A percentile compares a stretch with the other conserved stretches of the same genome.
Evolutionary conservation across 2,329 filamentous ascomycete genomes (phyloP).

Genomic region (Colletotrichum australisinense): DNA sequence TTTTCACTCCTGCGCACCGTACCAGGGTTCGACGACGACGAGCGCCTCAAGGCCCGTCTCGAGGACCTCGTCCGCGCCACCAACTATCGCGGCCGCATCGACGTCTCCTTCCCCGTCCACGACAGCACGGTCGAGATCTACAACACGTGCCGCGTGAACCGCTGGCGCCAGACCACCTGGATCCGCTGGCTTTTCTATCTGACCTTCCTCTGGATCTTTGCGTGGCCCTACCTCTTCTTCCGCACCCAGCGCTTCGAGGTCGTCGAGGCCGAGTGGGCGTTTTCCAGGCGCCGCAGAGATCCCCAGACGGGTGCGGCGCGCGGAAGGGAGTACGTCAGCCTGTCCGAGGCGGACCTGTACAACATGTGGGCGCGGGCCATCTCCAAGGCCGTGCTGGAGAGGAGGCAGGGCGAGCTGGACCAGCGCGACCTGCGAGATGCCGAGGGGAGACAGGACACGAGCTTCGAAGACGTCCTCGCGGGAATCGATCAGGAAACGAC

Average conservation of each 20-base stretch:
- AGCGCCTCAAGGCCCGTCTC: conserved; percentile 61
- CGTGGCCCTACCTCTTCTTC: conserved; percentile 78
- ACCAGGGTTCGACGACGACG: conserved; percentile 69
- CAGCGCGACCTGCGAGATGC: conserved; percentile 64
- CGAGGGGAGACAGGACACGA: conserved; percentile 49
- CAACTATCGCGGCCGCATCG: conserved; percentile 73
- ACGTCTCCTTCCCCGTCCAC: conserved; percentile 69
- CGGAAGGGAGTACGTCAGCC: conserved; percentile 57
- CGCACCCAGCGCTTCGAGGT: conserved; percentile 76
- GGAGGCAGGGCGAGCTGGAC: conserved; percentile 65
- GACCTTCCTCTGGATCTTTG: conserved; percentile 75
- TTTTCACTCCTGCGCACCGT: conserved; percentile 65
- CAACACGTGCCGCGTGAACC: conserved; percentile 70
- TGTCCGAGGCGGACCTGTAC: conserved; percentile 71
- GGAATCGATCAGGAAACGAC: conserved; percentile 52
- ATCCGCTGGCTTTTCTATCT: conserved; percentile 73
- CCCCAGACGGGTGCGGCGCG: conserved; percentile 39
- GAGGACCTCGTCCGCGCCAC: conserved; percentile 69
- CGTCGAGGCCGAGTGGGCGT: conserved; percentile 70
- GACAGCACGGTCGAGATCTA: conserved; percentile 71
- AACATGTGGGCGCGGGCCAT: conserved; percentile 72
- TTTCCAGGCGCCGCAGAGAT: conserved; percentile 47
- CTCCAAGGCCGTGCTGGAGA: conserved; percentile 67
- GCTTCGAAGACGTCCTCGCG: conserved; percentile 42
- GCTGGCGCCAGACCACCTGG: conserved; percentile 73